These are phyloP conservation scores for Xylariaceae sp. DNA, from an alignment of 2,329 filamentous ascomycete genomes.

Conservation along the genomic window DNA sequence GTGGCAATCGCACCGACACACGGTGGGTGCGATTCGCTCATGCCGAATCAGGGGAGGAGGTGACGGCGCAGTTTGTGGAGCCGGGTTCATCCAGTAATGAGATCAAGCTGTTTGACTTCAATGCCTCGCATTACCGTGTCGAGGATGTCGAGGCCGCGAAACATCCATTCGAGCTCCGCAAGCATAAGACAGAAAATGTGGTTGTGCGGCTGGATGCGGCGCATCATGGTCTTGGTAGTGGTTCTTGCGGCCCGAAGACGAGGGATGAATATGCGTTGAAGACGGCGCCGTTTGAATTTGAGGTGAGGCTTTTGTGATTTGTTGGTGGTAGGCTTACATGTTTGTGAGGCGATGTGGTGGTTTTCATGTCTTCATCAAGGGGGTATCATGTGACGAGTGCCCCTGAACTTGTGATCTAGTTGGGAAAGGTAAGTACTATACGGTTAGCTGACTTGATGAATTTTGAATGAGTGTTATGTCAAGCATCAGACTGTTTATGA, in stretches of 20 bases:
- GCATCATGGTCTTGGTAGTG: conserved; percentile 60
- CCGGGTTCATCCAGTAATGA: conserved; percentile 31
- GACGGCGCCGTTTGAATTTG: conserved; percentile 38
- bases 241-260: conserved; percentile 55
- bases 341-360: not conserved
- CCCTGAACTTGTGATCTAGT: too few species aligned
- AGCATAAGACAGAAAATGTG: conserved; percentile 47
- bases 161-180: conserved; percentile 59
- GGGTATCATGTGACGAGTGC: not conserved
- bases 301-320: conserved; percentile 34
- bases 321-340: not conserved
- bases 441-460: too few species aligned
- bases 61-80: conserved; percentile 29
- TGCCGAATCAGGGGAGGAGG: conserved; percentile 19
- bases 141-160: conserved; percentile 50
- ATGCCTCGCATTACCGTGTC: conserved; percentile 49
- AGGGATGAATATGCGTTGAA: conserved; percentile 43
- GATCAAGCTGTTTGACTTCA: conserved; percentile 48
- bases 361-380: not conserved
- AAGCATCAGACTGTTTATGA: too few species aligned
- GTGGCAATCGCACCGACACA: conserved; percentile 58
- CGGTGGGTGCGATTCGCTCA: conserved; percentile 48
- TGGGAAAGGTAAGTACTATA: too few species aligned
- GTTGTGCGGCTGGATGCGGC: conserved; percentile 53
- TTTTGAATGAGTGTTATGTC: too few species aligned